phyloP scores from a whole-genome alignment of 164 flowering plant species.

The Aristolochia contorta region DNA sequence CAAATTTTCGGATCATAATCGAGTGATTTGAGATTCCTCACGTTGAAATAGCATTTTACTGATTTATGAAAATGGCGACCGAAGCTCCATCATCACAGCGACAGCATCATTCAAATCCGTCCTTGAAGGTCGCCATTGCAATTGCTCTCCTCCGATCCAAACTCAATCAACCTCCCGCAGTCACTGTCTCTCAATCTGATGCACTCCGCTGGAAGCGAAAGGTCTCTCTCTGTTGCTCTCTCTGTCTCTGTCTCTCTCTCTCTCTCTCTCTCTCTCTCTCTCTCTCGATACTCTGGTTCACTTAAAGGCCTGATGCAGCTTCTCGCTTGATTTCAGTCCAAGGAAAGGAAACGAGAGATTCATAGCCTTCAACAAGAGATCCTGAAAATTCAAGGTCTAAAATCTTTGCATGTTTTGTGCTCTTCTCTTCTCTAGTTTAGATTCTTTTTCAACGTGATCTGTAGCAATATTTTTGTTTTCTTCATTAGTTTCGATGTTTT shows the following conservation, averaged over 20 bases:
- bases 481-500: neutral
- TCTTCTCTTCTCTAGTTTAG: no score
- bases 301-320: neutral
- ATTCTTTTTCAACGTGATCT: neutral
- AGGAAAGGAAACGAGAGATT: slow-evolving; percentile 69
- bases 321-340: slow-evolving; percentile 40
- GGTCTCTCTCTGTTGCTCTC: slow-evolving; percentile 25
- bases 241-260: neutral
- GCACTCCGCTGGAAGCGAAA: slow-evolving; percentile 73
- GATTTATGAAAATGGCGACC: neutral
- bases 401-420: no score
- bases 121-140: slow-evolving; percentile 53
- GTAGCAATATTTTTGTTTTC: neutral
- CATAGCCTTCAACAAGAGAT: slow-evolving; percentile 59
- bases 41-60: no score
- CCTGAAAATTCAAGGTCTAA: slow-evolving; percentile 56
- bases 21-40: no score
- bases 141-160: slow-evolving; percentile 61
- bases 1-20: no score
- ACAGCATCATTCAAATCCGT: neutral
- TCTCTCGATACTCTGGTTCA: neutral
- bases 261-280: slow-evolving; percentile 1
- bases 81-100: neutral
- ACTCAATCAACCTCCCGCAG: slow-evolving; percentile 20
- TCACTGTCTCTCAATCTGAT: slow-evolving; percentile 29